These are phyloP conservation scores for Rhizopus stolonifer DNA, from an alignment of 371 early-diverging fungal species.

Conservation along the genomic window DNA sequence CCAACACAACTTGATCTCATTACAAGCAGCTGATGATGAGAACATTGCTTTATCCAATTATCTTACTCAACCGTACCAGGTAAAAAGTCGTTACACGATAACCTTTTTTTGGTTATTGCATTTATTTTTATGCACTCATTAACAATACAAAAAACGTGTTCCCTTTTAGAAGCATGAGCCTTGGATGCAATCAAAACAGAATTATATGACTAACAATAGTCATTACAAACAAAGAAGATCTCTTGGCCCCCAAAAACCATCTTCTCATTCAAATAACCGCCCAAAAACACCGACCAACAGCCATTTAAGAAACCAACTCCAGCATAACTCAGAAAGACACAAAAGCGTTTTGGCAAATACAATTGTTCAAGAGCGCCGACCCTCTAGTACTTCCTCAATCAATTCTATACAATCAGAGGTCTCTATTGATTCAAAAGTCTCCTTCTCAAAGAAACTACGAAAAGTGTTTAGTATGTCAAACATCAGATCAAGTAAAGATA, in stretches of 20 bases:
- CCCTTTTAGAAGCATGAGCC: slow-evolving; percentile 6
- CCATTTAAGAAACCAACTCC: slow-evolving; percentile 7
- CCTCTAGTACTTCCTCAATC: slow-evolving; percentile 26
- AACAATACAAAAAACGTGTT: slow-evolving; percentile 12
- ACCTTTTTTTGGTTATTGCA: slow-evolving; percentile 24
- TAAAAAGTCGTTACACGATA: slow-evolving; percentile 17
- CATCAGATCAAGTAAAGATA: slow-evolving; percentile 19
- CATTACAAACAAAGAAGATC: not conserved
- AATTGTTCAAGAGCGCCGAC: slow-evolving; percentile 1
- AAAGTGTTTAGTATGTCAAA: slow-evolving; percentile 53
- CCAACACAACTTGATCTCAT: not conserved
- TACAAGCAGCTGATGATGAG: slow-evolving; percentile 15
- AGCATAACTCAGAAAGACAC: slow-evolving; percentile 1
- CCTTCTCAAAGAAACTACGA: slow-evolving; percentile 46
- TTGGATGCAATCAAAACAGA: slow-evolving; percentile 1
- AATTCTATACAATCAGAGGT: slow-evolving; percentile 16
- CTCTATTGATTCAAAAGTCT: slow-evolving; percentile 40
- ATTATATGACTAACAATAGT: too few species aligned
- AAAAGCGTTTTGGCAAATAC: slow-evolving; percentile 1
- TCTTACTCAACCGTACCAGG: slow-evolving; percentile 5
- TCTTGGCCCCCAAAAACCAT: too few species aligned
- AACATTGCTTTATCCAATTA: slow-evolving; percentile 27
- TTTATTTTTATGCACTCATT: slow-evolving; percentile 21
- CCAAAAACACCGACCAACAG: not conserved
- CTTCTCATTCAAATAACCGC: too few species aligned